A percentile compares a stretch with the other conserved stretches of the same genome.
These are phyloP conservation scores for Colletotrichum lini DNA, from an alignment of 2,329 filamentous ascomycete genomes.

Conservation along the genomic window DNA sequence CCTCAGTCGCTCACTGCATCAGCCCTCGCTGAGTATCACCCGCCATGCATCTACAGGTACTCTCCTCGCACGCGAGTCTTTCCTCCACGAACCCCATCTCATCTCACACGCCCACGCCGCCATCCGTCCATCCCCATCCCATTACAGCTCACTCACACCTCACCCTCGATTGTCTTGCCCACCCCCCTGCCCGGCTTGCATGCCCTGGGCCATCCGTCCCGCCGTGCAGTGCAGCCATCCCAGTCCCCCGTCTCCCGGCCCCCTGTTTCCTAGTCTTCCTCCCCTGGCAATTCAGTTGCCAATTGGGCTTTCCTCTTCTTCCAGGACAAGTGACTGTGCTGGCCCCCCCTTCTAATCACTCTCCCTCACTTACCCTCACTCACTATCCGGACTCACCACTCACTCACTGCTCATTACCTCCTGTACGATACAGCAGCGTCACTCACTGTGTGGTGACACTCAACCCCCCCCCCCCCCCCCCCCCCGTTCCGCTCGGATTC, in stretches of 20 bases:
- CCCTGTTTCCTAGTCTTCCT: neutral
- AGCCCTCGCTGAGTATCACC: too few relatives aligned
- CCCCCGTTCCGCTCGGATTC: constrained; percentile 27
- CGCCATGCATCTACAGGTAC: too few relatives aligned
- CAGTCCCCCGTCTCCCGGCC: neutral
- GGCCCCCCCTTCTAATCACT: neutral
- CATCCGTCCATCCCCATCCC: neutral
- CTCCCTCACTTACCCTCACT: neutral
- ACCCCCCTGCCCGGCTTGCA: neutral
- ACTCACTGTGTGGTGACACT: too few relatives aligned
- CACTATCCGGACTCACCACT: neutral
- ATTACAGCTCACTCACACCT: constrained; percentile 6
- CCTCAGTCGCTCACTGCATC: too few relatives aligned
- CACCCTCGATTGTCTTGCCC: neutral
- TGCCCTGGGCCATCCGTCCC: constrained; percentile 18
- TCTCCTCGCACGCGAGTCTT: too few relatives aligned
- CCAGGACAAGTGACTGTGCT: neutral
- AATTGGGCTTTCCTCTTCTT: neutral
- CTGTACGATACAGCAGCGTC: too few relatives aligned
- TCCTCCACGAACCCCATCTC: constrained; percentile 6
- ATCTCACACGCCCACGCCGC: neutral
- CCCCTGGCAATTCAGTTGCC: neutral
- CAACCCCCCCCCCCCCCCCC: neutral
- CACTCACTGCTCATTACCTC: neutral
- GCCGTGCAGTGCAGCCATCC: constrained; percentile 10